Conservation (phyloP, 352 stramenopile genomes). For the Aphanomyces invadans region DNA sequence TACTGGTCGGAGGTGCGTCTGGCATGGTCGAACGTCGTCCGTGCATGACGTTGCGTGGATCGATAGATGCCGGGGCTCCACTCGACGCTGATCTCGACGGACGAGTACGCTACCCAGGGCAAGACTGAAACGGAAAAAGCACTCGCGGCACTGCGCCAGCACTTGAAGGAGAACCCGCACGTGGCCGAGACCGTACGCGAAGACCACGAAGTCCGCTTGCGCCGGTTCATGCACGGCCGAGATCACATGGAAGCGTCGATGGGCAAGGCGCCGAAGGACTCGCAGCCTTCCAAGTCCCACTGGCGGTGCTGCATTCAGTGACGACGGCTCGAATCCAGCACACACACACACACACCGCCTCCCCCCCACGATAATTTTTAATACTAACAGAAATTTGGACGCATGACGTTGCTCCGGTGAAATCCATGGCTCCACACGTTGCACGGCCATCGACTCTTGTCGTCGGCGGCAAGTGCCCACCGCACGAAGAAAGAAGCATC, state of each 20-base stretch:
- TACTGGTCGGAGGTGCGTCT: conserved; percentile 60
- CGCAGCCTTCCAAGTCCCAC: neutral
- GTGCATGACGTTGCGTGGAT: too few relatives aligned
- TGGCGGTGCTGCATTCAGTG: conserved; percentile 19
- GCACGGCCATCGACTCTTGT: too few relatives aligned
- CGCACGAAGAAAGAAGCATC: too few relatives aligned
- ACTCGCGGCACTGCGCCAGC: conserved; percentile 53
- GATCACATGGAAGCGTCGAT: conserved; percentile 55
- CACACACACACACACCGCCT: too few relatives aligned
- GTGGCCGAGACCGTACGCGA: conserved; percentile 71
- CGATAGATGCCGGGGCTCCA: conserved; percentile 48
- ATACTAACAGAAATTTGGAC: too few relatives aligned
- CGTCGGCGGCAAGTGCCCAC: too few relatives aligned
- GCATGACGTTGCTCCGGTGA: too few relatives aligned
- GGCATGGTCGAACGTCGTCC: too few relatives aligned
- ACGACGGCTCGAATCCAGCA: too few relatives aligned
- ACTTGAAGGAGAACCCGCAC: conserved; percentile 58
- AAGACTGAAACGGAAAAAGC: conserved; percentile 68
- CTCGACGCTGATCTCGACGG: conserved; percentile 60
- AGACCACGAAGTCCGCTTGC: conserved; percentile 70
- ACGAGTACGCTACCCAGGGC: conserved; percentile 60
- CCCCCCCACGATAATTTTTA: too few relatives aligned
- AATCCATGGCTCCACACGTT: too few relatives aligned
- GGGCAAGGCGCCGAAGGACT: conserved; percentile 42
- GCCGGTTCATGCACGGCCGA: conserved; percentile 65